These are phyloP conservation scores for Debaryomyces nepalensis DNA, from an alignment of 1,139 yeast species.

Conservation along the genomic window DNA sequence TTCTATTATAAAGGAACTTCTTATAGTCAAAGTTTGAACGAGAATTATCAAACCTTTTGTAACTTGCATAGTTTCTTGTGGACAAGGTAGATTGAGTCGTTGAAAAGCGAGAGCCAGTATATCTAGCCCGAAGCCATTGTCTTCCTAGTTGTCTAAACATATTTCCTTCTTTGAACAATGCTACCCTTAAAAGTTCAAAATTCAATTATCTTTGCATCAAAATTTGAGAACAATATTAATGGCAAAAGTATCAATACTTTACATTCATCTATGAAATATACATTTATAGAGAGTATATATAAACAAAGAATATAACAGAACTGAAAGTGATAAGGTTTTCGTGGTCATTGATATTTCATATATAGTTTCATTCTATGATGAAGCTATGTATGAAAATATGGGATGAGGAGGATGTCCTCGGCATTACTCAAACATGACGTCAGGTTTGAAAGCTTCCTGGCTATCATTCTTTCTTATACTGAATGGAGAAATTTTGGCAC, in stretches of 20 bases:
- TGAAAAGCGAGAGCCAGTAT: not conserved
- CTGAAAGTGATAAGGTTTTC: not conserved
- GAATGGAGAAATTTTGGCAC: constrained; percentile 2
- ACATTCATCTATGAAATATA: not conserved
- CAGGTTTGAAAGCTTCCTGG: not conserved
- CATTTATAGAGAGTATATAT: not conserved
- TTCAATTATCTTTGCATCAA: too few relatives aligned
- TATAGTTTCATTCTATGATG: too few relatives aligned
- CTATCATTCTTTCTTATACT: constrained; percentile 4
- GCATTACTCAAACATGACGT: constrained; percentile 2
- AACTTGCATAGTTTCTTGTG: constrained; percentile 22
- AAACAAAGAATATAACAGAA: not conserved
- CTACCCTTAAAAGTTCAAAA: not conserved
- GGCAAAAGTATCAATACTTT: not conserved
- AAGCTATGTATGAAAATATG: too few relatives aligned
- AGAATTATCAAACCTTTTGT: constrained; percentile 27
- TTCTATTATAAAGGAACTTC: constrained; percentile 23
- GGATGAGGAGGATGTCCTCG: not conserved
- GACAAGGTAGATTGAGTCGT: not conserved
- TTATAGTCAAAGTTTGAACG: constrained; percentile 16
- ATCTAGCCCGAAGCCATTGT: not conserved
- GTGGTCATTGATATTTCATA: not conserved
- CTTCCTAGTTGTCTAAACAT: constrained; percentile 7
- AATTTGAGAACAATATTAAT: not conserved
- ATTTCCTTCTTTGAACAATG: not conserved